phyloP scores from a whole-genome alignment of 257 asterid species.

The Solanum lycopersicoides region DNA sequence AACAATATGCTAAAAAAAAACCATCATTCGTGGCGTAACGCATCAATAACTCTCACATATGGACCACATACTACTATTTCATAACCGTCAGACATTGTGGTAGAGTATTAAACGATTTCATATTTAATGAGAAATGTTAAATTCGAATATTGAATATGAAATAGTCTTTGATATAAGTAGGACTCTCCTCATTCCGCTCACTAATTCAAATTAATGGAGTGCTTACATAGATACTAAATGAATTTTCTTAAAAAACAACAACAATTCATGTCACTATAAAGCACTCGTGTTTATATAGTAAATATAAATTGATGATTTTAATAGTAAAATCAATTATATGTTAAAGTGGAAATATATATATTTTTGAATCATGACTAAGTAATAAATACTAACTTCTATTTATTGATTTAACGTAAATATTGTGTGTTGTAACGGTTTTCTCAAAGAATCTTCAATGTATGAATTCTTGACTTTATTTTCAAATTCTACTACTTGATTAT shows the following conservation, averaged over 20 bases:
- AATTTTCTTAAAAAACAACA: no score
- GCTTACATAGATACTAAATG: fast-evolving
- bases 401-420: no score
- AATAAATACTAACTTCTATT: no score
- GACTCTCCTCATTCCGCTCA: neutral
- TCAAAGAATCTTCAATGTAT: neutral
- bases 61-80: neutral
- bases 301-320: no score
- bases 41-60: neutral
- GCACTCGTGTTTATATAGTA: fast-evolving
- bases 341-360: no score
- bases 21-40: neutral
- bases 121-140: no score
- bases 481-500: neutral
- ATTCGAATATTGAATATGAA: fast-evolving
- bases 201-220: fast-evolving
- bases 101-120: no score
- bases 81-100: no score
- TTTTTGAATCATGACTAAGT: no score
- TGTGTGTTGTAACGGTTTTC: fast-evolving
- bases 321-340: no score
- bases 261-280: no score
- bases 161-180: neutral
- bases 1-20: neutral
- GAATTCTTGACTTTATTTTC: neutral